A percentile compares a stretch with the other conserved stretches of the same genome.
Conservation (phyloP, 2,329 filamentous ascomycete genomes). For the Pyricularia sp. region DNA sequence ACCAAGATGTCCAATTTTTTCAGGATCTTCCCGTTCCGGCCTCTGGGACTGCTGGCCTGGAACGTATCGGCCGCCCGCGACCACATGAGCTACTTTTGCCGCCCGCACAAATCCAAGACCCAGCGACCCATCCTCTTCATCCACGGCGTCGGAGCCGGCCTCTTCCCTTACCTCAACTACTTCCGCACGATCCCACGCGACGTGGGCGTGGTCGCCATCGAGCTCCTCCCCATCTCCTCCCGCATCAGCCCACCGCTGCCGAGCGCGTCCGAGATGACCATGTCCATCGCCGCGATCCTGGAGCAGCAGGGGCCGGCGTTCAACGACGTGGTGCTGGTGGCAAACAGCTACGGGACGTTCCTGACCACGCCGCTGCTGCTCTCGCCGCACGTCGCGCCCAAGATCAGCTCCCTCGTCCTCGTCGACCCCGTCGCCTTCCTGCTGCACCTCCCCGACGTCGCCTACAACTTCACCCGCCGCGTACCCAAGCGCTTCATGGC, state of each 20-base stretch:
- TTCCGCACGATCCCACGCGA: slow-evolving; percentile 6
- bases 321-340: slow-evolving; percentile 44
- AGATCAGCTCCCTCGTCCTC: slow-evolving; percentile 34
- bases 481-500: slow-evolving; percentile 38
- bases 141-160: slow-evolving; percentile 10
- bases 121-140: slow-evolving; percentile 10
- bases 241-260: slow-evolving; percentile 6
- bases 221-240: slow-evolving; percentile 10
- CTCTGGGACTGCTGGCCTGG: background rate
- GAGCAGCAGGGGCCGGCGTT: background rate
- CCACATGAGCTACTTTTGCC: slow-evolving; percentile 9
- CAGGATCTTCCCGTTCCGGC: slow-evolving; percentile 10
- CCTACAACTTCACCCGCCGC: slow-evolving; percentile 55
- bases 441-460: slow-evolving; percentile 55
- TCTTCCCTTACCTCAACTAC: slow-evolving; percentile 8
- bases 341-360: slow-evolving; percentile 53
- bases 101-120: slow-evolving; percentile 1
- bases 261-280: background rate
- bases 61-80: slow-evolving; percentile 4
- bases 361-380: slow-evolving; percentile 49
- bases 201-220: slow-evolving; percentile 8
- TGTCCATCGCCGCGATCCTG: background rate
- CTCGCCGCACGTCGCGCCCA: slow-evolving; percentile 29
- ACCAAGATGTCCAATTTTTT: slow-evolving; percentile 10
- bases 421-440: slow-evolving; percentile 53